Evolutionary conservation across 352 stramenopile species (phyloP).

Genomic region (Pseudoperonospora humuli): DNA sequence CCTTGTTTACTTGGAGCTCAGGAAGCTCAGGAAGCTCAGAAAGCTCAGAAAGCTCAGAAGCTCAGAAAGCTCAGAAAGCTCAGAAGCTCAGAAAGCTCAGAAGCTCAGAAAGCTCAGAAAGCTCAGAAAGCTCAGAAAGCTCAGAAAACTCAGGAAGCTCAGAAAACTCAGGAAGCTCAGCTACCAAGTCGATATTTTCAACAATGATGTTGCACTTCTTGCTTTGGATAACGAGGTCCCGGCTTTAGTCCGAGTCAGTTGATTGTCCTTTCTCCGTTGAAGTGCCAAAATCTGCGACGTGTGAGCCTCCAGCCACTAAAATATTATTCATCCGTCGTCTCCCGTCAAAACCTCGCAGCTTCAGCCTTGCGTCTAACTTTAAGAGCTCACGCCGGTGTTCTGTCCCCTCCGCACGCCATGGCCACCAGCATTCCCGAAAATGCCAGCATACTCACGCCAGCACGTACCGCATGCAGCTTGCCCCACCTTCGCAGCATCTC

Average conservation of each 20-base stretch:
- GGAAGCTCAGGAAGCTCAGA: background rate
- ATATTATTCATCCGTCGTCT: too few relatives aligned
- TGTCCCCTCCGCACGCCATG: slow-evolving; percentile 35
- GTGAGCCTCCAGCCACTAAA: too few relatives aligned
- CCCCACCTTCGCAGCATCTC: slow-evolving; percentile 48
- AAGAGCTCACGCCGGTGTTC: slow-evolving; percentile 6
- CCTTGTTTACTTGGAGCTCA: slow-evolving; percentile 1
- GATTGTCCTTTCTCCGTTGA: slow-evolving; percentile 14
- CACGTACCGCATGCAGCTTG: slow-evolving; percentile 45
- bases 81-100: background rate
- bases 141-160: background rate
- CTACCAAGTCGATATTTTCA: slow-evolving; percentile 13
- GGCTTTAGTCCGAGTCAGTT: too few relatives aligned
- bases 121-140: background rate
- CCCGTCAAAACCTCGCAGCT: background rate
- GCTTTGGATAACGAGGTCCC: too few relatives aligned
- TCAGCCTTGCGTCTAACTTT: slow-evolving; percentile 2
- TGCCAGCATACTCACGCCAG: slow-evolving; percentile 39
- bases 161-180: background rate
- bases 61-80: background rate
- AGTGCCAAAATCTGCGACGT: slow-evolving; percentile 19
- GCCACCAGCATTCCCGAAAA: slow-evolving; percentile 57
- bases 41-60: background rate
- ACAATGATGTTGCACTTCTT: slow-evolving; percentile 1
- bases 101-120: background rate